phyloP scores from a whole-genome alignment of 352 stramenopile species.

The Globisporangium abappressorium region DNA sequence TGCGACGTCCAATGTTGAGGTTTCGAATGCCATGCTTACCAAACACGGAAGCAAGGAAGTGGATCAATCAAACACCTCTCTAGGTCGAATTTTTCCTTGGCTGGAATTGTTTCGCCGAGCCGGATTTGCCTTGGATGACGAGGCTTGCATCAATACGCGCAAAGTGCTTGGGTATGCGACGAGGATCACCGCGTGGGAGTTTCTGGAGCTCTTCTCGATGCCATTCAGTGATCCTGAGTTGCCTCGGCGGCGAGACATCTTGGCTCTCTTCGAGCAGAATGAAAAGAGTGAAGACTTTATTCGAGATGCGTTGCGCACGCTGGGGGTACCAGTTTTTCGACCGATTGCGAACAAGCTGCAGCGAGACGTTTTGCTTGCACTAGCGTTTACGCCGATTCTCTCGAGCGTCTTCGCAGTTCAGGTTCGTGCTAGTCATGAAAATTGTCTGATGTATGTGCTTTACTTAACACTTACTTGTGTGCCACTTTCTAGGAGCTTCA shows the following conservation, averaged over 20 bases:
- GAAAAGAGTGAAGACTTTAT: slow-evolving; percentile 65
- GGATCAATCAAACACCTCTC: background rate
- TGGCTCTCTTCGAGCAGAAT: slow-evolving; percentile 57
- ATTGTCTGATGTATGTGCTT: background rate
- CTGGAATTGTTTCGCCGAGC: slow-evolving; percentile 68
- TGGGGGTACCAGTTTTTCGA: slow-evolving; percentile 55
- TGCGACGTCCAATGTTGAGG: slow-evolving; percentile 19
- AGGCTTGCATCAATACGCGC: slow-evolving; percentile 35
- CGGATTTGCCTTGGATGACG: slow-evolving; percentile 51
- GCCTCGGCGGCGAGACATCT: slow-evolving; percentile 51
- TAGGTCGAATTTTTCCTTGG: slow-evolving; percentile 50
- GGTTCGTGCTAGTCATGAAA: slow-evolving; percentile 26
- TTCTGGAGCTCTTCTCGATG: slow-evolving; percentile 82
- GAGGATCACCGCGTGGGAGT: slow-evolving; percentile 61
- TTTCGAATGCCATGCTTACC: slow-evolving; percentile 11
- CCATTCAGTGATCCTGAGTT: slow-evolving; percentile 65
- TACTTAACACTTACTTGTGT: slow-evolving; percentile 5
- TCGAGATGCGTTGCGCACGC: slow-evolving; percentile 33
- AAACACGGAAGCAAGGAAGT: slow-evolving; percentile 14
- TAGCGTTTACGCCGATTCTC: slow-evolving; percentile 67
- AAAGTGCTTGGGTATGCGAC: slow-evolving; percentile 38
- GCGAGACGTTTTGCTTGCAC: slow-evolving; percentile 45
- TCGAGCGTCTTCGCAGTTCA: slow-evolving; percentile 82
- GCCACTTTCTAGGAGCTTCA: slow-evolving; percentile 44
- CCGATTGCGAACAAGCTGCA: slow-evolving; percentile 32